Evolutionary conservation across 106 monocot genomes (phyloP).

Genomic region (Dioscorea dumetorum): DNA sequence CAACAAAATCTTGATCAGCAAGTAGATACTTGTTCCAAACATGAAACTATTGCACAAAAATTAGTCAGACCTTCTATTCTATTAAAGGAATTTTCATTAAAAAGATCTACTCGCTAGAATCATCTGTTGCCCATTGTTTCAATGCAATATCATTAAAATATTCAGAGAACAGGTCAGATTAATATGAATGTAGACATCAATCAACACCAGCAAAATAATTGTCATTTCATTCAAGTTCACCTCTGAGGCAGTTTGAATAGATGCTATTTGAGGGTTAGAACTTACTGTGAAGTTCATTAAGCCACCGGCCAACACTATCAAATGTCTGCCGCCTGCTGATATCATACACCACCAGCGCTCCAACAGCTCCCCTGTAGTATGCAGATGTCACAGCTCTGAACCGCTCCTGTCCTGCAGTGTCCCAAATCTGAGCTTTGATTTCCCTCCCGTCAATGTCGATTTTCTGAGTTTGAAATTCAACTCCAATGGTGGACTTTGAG

Average conservation of each 20-base stretch:
- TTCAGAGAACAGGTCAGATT: no score
- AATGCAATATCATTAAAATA: no score
- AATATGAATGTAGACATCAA: no score
- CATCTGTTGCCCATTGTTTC: no score
- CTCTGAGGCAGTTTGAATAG: background rate
- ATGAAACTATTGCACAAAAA: no score
- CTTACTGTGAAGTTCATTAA: slow-evolving; percentile 39
- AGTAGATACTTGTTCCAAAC: no score
- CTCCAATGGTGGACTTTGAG: slow-evolving; percentile 46
- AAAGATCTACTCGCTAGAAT: no score
- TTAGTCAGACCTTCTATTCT: no score
- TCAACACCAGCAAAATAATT: background rate
- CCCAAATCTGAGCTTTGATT: slow-evolving; percentile 56
- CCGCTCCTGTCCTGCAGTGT: slow-evolving; percentile 49
- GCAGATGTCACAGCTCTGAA: slow-evolving; percentile 50
- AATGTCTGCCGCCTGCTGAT: slow-evolving; percentile 43
- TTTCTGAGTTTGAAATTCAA: slow-evolving; percentile 46
- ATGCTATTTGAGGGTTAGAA: background rate
- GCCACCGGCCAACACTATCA: slow-evolving; percentile 40
- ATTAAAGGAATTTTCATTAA: no score
- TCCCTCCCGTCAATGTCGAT: slow-evolving; percentile 42
- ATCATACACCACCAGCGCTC: slow-evolving; percentile 46
- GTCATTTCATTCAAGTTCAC: background rate
- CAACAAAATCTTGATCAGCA: no score
- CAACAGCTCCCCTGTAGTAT: slow-evolving; percentile 44